Evolutionary conservation across 331 rosid species (phyloP), one percentile per base, ranked within the genome.

Genomic region (Acacia pycnantha): DNA sequence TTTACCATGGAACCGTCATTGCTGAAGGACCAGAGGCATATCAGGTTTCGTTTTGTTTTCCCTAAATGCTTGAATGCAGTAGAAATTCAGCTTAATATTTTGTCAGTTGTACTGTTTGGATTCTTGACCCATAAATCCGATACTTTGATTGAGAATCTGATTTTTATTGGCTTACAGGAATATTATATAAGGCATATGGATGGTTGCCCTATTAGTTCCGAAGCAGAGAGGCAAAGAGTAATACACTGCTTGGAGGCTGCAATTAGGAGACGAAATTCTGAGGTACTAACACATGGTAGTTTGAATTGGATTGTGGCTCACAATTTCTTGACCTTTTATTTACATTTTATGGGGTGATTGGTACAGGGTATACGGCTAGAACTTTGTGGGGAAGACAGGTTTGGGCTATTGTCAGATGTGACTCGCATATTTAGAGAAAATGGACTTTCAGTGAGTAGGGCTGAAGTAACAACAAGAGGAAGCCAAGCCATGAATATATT

Each of bases 181-280:
- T 96, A 93, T 68, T 96, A 88, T 26, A 96, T 96, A 70, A 86
- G 99, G 82, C 99, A 96, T 83, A 83, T 81, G 73, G 99, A 96
- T 87, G 99, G 98, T 74, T 89, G 87, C 74, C 97, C 98, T n/a
- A 89, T 93, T 51, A 93, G 92, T 77, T 93, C 97, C 54, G 98
- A 96, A 81, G 97, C 95, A 66, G 98, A 96, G 87, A 87, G 99
- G 84, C 94, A 92, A 84, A 93, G 99, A 86, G 92, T 96, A 76
- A 96, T 93, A 81, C 88, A 91, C 82, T 96, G 99, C 84, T 88
- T 96, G 96, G 98, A 93, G 81, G 99, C 99, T 65, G 99, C 99
- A 61, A 81, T 96, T 78, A 85, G 90, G 82, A 84, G 99, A 79
- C 86, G 99, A 83, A 90, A 86, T 76, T 92, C 97, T 44, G 98